Percentiles rank a stretch among this genome's conserved stretches.
Evolutionary conservation across 2,329 filamentous ascomycete genomes (phyloP).

Genomic region (Achaetomium macrosporum): DNA sequence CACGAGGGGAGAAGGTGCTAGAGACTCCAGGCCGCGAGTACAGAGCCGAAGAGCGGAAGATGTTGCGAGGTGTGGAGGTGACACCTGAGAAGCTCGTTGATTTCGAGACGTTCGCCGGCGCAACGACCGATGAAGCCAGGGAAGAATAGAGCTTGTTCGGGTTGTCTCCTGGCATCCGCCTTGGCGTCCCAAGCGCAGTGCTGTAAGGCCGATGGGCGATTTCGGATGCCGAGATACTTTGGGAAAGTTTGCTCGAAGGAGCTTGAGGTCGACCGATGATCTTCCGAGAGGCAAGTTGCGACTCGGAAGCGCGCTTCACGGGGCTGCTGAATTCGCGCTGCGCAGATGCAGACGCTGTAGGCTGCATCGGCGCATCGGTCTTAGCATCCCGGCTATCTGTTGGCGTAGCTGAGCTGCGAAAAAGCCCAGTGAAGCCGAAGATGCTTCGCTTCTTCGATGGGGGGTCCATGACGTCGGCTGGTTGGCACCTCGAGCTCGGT

Average conservation of each 20-base stretch:
- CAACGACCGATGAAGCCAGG: conserved; percentile 15
- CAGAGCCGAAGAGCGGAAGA: conserved; percentile 29
- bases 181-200: conserved; percentile 9
- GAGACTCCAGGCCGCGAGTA: conserved; percentile 25
- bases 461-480: conserved; percentile 23
- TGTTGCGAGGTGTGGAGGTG: conserved; percentile 29
- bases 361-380: conserved; percentile 6
- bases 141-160: conserved; percentile 22
- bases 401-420: conserved; percentile 18
- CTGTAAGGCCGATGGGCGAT: conserved; percentile 16
- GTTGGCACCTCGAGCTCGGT: conserved; percentile 6
- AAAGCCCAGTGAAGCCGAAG: conserved; percentile 23
- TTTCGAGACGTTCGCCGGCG: conserved; percentile 14
- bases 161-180: conserved; percentile 27
- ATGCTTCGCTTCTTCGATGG: conserved; percentile 24
- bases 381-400: conserved; percentile 15
- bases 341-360: conserved; percentile 9
- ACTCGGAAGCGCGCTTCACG: conserved; percentile 30
- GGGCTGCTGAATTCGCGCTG: conserved; percentile 27
- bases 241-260: conserved; percentile 28
- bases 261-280: conserved; percentile 32
- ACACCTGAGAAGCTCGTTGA: conserved; percentile 28
- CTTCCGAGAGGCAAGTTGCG: conserved; percentile 31
- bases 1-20: conserved; percentile 40
- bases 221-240: conserved; percentile 24